phyloP scores from a whole-genome alignment of 2,329 filamentous ascomycete genomes.

The Fusarium tricinctum region DNA sequence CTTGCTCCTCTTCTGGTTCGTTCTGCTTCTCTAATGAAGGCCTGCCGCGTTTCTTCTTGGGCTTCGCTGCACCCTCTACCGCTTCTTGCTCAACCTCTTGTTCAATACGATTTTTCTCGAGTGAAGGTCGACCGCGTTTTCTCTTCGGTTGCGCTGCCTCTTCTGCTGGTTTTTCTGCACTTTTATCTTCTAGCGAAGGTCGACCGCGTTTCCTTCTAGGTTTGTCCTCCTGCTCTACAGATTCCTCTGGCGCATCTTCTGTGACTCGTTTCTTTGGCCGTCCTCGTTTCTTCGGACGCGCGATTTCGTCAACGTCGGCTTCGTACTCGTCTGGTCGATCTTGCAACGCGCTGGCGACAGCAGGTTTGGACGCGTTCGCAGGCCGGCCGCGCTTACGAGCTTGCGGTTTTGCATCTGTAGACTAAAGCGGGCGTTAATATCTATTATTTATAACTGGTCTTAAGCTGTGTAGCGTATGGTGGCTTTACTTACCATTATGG shows the following conservation, averaged over 20 bases:
- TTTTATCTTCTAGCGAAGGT: constrained; percentile 42
- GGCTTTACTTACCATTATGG: constrained; percentile 30
- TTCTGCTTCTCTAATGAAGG: constrained; percentile 47
- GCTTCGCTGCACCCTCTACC: constrained; percentile 40
- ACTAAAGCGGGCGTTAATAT: constrained; percentile 21
- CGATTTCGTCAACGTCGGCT: constrained; percentile 47
- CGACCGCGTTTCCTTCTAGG: constrained; percentile 50
- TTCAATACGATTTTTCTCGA: constrained; percentile 32
- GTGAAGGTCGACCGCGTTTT: constrained; percentile 55
- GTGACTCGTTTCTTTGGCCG: constrained; percentile 28
- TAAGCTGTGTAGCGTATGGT: fast-evolving
- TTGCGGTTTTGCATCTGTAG: constrained; percentile 49
- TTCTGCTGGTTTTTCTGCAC: constrained; percentile 24
- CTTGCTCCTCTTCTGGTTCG: constrained; percentile 10
- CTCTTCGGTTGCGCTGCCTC: constrained; percentile 51
- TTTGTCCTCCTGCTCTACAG: constrained; percentile 25
- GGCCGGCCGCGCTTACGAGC: constrained; percentile 62
- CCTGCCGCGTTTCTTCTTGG: constrained; percentile 57
- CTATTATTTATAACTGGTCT: not conserved
- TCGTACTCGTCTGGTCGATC: constrained; percentile 44
- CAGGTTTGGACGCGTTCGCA: constrained; percentile 57
- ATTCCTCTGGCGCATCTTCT: constrained; percentile 17
- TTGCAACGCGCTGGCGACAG: constrained; percentile 46
- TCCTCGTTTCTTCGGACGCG: constrained; percentile 44
- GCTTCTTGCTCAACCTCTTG: constrained; percentile 11